These are phyloP conservation scores for Kodamaea laetipori DNA, from an alignment of 805 yeast species.

Conservation along the genomic window DNA sequence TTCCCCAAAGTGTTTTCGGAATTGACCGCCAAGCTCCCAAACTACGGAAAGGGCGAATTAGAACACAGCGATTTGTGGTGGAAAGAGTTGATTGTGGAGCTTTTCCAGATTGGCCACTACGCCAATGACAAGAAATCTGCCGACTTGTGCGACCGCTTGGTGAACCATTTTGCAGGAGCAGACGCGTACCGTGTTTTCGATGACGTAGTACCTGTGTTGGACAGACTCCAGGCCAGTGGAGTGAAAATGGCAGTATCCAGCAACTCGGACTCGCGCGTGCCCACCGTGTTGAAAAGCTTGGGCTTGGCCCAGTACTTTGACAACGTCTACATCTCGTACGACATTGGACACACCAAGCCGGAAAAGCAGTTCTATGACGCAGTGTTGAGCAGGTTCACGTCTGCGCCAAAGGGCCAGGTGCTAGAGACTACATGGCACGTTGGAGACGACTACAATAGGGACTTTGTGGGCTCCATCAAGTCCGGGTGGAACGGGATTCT, in stretches of 20 bases:
- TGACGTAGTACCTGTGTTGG: conserved; percentile 54
- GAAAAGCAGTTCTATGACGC: conserved; percentile 46
- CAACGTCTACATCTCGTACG: conserved; percentile 55
- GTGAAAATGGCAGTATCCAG: conserved; percentile 50
- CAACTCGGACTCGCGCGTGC: conserved; percentile 64
- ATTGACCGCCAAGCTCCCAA: conserved; percentile 49
- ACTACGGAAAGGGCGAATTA: conserved; percentile 55
- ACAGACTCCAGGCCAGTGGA: conserved; percentile 29
- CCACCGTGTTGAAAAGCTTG: conserved; percentile 47
- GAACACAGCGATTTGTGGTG: conserved; percentile 53
- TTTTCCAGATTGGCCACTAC: conserved; percentile 42
- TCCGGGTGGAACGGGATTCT: conserved; percentile 67
- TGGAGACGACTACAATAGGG: conserved; percentile 64
- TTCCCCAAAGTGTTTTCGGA: conserved; percentile 37
- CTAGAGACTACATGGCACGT: conserved; percentile 56
- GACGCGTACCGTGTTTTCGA: conserved; percentile 56
- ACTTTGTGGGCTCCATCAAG: conserved; percentile 50
- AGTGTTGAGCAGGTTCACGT: conserved; percentile 28
- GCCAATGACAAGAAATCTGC: conserved; percentile 24
- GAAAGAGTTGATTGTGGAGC: conserved; percentile 48
- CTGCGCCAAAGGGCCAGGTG: conserved; percentile 18
- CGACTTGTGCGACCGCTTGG: conserved; percentile 46
- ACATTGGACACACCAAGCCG: conserved; percentile 58
- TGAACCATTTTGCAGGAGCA: conserved; percentile 49
- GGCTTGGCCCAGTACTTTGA: conserved; percentile 45